A percentile compares a stretch with the other conserved stretches of the same genome.
phyloP scores from a whole-genome alignment of 2,329 filamentous ascomycete genomes.

The Capronia epimyces region DNA sequence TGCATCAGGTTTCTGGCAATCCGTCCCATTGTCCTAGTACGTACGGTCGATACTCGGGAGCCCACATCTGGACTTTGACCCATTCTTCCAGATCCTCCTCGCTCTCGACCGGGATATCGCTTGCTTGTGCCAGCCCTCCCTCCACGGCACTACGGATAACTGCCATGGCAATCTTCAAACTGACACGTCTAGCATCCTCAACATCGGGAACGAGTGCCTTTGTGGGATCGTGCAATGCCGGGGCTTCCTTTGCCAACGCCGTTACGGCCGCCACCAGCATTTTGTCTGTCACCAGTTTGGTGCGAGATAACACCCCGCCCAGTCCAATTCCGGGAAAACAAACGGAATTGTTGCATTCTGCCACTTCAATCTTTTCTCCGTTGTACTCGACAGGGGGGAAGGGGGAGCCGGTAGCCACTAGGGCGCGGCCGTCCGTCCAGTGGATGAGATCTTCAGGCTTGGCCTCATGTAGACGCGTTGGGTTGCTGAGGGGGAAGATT shows the following conservation, averaged over 20 bases:
- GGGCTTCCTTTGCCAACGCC: slow-evolving; percentile 65
- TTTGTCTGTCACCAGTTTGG: slow-evolving; percentile 62
- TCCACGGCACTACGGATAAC: slow-evolving; percentile 67
- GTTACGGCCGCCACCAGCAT: slow-evolving; percentile 78
- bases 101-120: slow-evolving; percentile 54
- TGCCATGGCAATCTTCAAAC: slow-evolving; percentile 67
- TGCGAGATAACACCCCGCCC: slow-evolving; percentile 66
- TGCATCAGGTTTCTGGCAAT: too few species aligned
- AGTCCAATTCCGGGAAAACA: slow-evolving; percentile 83
- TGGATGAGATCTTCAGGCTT: slow-evolving; percentile 66
- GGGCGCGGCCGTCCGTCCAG: slow-evolving; percentile 72
- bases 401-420: slow-evolving; percentile 78
- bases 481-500: slow-evolving; percentile 77
- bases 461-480: slow-evolving; percentile 77
- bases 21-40: too few species aligned
- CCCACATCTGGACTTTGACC: slow-evolving; percentile 42
- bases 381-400: slow-evolving; percentile 66
- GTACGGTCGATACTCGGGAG: slow-evolving; percentile 33
- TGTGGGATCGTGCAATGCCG: slow-evolving; percentile 59
- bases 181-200: slow-evolving; percentile 66
- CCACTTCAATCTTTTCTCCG: slow-evolving; percentile 53
- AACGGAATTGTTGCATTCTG: slow-evolving; percentile 85
- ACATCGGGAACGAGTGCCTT: slow-evolving; percentile 72
- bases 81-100: slow-evolving; percentile 36
- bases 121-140: slow-evolving; percentile 61